A percentile compares a stretch with the other conserved stretches of the same genome.
phyloP scores from a whole-genome alignment of 768 basidiomycete species.

The Pisolithus orientalis region DNA sequence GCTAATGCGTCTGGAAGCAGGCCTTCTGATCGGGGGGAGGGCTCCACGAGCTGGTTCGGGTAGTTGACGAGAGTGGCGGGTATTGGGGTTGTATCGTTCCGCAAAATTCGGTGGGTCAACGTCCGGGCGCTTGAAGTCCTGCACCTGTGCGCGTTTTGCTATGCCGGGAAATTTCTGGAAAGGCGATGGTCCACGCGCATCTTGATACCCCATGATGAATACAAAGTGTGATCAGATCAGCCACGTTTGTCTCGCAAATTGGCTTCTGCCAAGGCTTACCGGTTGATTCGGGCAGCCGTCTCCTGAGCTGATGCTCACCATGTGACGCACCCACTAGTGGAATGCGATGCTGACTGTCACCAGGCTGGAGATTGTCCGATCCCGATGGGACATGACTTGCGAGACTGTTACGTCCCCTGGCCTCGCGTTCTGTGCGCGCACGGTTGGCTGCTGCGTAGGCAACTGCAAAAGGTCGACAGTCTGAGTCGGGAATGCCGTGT shows the following conservation, averaged over 20 bases:
- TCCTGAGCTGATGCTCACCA: slow-evolving; percentile 29
- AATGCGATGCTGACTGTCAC: slow-evolving; percentile 25
- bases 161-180: slow-evolving; percentile 14
- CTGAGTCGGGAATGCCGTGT: slow-evolving; percentile 80
- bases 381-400: slow-evolving; percentile 13
- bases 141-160: slow-evolving; percentile 7
- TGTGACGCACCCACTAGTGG: slow-evolving; percentile 25
- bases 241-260: slow-evolving; percentile 9
- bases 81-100: slow-evolving; percentile 33
- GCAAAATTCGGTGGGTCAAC: slow-evolving; percentile 24
- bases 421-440: slow-evolving; percentile 47
- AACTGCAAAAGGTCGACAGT: slow-evolving; percentile 79
- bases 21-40: slow-evolving; percentile 9
- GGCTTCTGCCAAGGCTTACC: slow-evolving; percentile 31
- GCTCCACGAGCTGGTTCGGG: slow-evolving; percentile 4
- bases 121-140: slow-evolving; percentile 14
- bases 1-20: slow-evolving; percentile 23
- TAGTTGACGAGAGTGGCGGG: slow-evolving; percentile 7
- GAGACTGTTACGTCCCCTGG: slow-evolving; percentile 32
- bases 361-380: slow-evolving; percentile 17
- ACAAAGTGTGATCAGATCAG: slow-evolving; percentile 20
- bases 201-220: slow-evolving; percentile 3
- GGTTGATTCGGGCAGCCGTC: slow-evolving; percentile 37
- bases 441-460: slow-evolving; percentile 71
- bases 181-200: slow-evolving; percentile 19